Percentiles rank a stretch among this genome's conserved stretches.
Evolutionary conservation across 2,329 filamentous ascomycete genomes (phyloP).

Genomic region (Nemania abortiva): DNA sequence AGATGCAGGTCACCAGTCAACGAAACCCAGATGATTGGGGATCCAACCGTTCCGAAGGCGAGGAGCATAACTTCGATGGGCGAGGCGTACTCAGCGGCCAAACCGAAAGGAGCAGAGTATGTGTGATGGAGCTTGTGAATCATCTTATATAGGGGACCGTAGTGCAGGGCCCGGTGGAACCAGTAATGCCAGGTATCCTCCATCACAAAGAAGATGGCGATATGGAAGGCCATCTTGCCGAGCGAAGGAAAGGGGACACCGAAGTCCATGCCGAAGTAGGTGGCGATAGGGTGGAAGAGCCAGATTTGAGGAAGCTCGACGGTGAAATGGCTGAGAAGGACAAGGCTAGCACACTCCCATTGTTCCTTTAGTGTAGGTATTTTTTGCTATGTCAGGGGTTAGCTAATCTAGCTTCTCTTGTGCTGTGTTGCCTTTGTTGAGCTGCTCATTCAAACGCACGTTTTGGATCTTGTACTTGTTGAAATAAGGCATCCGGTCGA

Average conservation of each 20-base stretch:
- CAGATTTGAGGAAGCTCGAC: conserved; percentile 98
- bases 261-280: conserved; percentile 89
- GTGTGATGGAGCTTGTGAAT: conserved; percentile 99
- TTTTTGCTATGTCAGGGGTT: conserved; percentile 67
- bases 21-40: conserved; percentile 85
- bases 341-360: conserved; percentile 91
- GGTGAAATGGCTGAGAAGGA: conserved; percentile 95
- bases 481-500: conserved; percentile 88
- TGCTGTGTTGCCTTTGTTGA: background rate
- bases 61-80: conserved; percentile 97
- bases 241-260: conserved; percentile 88
- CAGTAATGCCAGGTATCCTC: conserved; percentile 99
- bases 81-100: conserved; percentile 97
- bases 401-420: conserved; percentile 35
- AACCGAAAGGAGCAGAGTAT: conserved; percentile 95
- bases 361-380: conserved; percentile 93
- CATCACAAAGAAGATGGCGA: conserved; percentile 92
- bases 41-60: conserved; percentile 85
- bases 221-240: conserved; percentile 90
- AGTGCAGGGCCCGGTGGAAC: conserved; percentile 92
- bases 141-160: conserved; percentile 92
- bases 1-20: conserved; percentile 91
- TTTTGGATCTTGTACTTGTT: conserved; percentile 95
- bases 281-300: conserved; percentile 97
- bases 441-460: conserved; percentile 60